Evolutionary conservation across 441 rosid genomes (phyloP), one percentile per base, ranked within the genome.

Genomic region (Arabidopsis lyrata): DNA sequence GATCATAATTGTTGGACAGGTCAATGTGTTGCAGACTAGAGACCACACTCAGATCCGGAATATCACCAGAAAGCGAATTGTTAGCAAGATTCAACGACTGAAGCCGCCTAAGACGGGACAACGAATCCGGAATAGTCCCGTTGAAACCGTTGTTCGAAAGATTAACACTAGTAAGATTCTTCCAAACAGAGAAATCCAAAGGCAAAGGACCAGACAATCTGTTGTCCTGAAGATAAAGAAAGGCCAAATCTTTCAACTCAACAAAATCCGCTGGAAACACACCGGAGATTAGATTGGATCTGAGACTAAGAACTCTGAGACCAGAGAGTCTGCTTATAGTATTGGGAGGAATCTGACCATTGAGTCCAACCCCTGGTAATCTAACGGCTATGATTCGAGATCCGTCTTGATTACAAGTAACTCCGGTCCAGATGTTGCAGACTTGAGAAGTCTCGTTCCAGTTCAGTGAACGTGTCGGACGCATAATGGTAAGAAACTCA

Each of bases 341-440:
- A 68, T 90, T 87, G 53, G 90, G 83, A 3, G 97, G 93, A 76
- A 94, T 81, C 24, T 86, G 90, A 20, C 97, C 97, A 16, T 78
- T 72, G 73, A 94, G 89, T 10, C 97, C 99, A 64, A 90, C 86
- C 1, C 91, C 99, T 11, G 99, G 99, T 68, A 94, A 80, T 75
- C 99, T 80, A 35, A 94, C 87, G 22, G 94, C 83, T 38, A 81
- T 70, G 34, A 94, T 77, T n/a, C 85, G 91, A 59, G 97, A 83
- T 70, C 72, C 77, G 64, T 92, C 95, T 57, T 41, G 64, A 44
- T 78, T 86, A 71, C 99, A 94, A 75, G 85, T 82, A 12, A 94
- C 83, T 72, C 99, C 99, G 39, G 80, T 88, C 97, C 99, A 94
- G 70, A 81, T 63, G 15, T 73, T 73, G 82, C 99, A 92, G 29